Evolutionary conservation across 495 filamentous ascomycete genomes (phyloP), one percentile per base, ranked within the genome.

Genomic region (Alectoria sarmentosa): DNA sequence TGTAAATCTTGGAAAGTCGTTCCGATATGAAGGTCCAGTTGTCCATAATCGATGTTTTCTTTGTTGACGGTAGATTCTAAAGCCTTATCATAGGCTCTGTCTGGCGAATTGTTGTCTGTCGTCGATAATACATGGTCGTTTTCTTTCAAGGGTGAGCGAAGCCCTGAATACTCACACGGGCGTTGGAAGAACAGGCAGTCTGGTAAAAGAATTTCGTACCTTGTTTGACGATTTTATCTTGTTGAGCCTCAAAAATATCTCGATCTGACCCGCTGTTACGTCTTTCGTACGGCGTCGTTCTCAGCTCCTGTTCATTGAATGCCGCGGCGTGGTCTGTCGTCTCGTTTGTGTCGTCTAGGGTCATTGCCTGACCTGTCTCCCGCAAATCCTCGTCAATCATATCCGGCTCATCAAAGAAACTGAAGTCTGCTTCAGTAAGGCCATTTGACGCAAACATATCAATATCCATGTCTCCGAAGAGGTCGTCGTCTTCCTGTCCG

Each of bases 371-470:
- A 57, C 38, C 48, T 23, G 32, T 32, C 41, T 55, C 56, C 30
- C 23, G 41, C 32, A 60, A 10, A 28, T 52, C 60, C 21, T 58
- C 73, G 13, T 76, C 78, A 28, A 81, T 72, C 38, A 60, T 34
- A 57, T 75, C 79, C 8, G 80, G 81, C 52, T 87, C 84, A 70
- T 96, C 90, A 64, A 96, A 96, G 71, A 95, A 96, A 74, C 84
- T 93, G 74, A 96, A 96, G 71, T 96, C 92, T 4, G 86, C 87
- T 64, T 96, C 92, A 3, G 90, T 92, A 26, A 96, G 84, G n/a
- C 87, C 89, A 67, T 85, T 88, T 28, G 86, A 80, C 28, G 85
- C 90, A 73, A 95, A 96, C 63, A 92, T 83, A 72, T 89, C 87
- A 37, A 84, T 88, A 46, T 84, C 84, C 38, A 89, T 78, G 60